Evolutionary conservation across 257 asterid genomes (phyloP), one percentile per base, ranked within the genome.

Genomic region (Orobanche coerulescens): DNA sequence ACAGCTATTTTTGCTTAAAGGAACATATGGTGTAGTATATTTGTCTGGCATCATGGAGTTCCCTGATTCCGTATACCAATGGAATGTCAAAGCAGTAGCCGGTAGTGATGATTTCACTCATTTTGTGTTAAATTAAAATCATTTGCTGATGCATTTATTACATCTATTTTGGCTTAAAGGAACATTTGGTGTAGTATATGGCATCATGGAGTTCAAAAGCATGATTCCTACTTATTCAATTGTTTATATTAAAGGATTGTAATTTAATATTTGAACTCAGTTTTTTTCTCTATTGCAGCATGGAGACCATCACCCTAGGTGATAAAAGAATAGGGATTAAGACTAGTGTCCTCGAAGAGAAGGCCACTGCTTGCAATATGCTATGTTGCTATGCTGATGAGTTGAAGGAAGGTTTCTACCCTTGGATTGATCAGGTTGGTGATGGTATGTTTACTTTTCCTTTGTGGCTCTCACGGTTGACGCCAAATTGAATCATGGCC

Each of bases 361-460:
- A 93, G 70, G 97, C 98, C 74, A 93, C 98, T 34, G 96, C 97
- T 58, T 93, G 97, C 76, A 93, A 93, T 79, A 93, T 93, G 98
- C 75, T 93, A 14, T 93, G 98, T 64, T 93, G 98, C 82, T 93
- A 93, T 76, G 98, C 98, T 16, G 97, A 89, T 74, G 95, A 93
- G 84, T 67, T 93, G 78, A 93, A 88, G 72, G 98, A 93, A 74
- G 97, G 98, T 71, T 93, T 88, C 79, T 93, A 75, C 76, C 98
- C 98, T 8, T 93, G 97, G 97, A 89, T 93, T 26, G 98, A 93
- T 73, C 97, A 93, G 95, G 98, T 92, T 70, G 64, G 87, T 75
- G 24, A 66, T 53, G 43, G 62, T 75, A 22, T 42, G 39, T 40
- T 59, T 31, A 80, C 4, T 30, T 73, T 55, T 70, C 50, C 40